Conservation (phyloP, 192 early-diverging fungal species). For the Paraglomus brasilianum region DNA sequence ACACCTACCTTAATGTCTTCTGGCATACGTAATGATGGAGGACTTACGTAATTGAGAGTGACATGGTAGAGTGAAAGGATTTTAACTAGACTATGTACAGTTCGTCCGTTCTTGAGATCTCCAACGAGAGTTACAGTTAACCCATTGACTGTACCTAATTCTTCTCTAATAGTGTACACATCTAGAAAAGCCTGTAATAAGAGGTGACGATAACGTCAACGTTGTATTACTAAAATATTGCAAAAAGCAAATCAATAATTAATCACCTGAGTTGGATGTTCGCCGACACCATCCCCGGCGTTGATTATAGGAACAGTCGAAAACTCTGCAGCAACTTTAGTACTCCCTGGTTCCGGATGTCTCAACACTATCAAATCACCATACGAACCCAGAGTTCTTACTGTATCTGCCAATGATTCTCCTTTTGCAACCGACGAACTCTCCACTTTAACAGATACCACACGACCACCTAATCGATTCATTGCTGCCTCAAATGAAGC, state of each 20-base stretch:
- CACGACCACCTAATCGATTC: conserved; percentile 86
- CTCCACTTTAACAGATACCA: conserved; percentile 80
- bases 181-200: conserved; percentile 81
- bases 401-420: conserved; percentile 91
- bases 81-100: conserved; percentile 92
- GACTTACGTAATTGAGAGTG: conserved; percentile 91
- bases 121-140: conserved; percentile 94
- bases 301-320: conserved; percentile 93
- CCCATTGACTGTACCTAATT: conserved; percentile 94
- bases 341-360: conserved; percentile 88
- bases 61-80: conserved; percentile 90
- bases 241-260: not conserved
- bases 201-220: too few relatives aligned
- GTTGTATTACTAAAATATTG: too few relatives aligned
- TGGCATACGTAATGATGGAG: conserved; percentile 81
- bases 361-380: conserved; percentile 90
- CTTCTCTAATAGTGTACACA: conserved; percentile 75
- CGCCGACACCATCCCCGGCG: conserved; percentile 95
- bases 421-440: conserved; percentile 94
- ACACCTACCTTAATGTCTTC: conserved; percentile 75
- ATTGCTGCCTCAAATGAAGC: conserved; percentile 95
- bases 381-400: conserved; percentile 91
- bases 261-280: conserved; percentile 88
- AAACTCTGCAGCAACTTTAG: conserved; percentile 78
- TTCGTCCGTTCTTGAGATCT: conserved; percentile 96